These are phyloP conservation scores for Botrytis sinoallii DNA, from an alignment of 2,329 filamentous ascomycete species.

Conservation along the genomic window DNA sequence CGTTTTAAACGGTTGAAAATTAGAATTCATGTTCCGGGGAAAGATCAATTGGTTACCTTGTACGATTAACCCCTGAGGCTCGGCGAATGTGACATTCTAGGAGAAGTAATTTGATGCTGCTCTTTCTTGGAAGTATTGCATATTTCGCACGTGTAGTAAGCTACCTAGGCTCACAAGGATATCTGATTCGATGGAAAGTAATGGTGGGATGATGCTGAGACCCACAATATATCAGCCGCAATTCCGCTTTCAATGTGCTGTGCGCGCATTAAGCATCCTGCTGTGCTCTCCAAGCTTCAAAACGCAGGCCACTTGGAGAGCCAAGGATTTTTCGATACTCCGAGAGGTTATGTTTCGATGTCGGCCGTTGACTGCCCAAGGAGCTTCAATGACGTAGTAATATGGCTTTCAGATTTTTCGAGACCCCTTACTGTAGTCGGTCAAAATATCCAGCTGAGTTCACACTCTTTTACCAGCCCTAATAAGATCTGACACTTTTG, in stretches of 20 bases:
- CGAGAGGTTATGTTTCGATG: background rate
- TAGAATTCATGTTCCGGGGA: background rate
- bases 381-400: background rate
- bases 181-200: background rate
- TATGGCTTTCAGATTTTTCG: background rate
- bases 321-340: background rate
- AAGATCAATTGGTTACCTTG: background rate
- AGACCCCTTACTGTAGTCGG: background rate
- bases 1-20: background rate
- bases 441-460: background rate
- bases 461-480: constrained; percentile 58
- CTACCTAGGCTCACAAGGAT: background rate
- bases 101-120: background rate
- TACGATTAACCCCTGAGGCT: background rate
- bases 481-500: constrained; percentile 79
- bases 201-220: constrained; percentile 4
- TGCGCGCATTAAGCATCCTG: background rate
- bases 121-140: background rate
- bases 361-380: no score
- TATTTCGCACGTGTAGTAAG: background rate
- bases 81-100: background rate
- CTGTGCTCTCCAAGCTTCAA: background rate
- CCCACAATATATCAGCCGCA: background rate
- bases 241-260: background rate
- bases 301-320: background rate